Base-by-base conservation (phyloP, 495 filamentous ascomycete genomes). In the Lepraria neglecta region DNA sequence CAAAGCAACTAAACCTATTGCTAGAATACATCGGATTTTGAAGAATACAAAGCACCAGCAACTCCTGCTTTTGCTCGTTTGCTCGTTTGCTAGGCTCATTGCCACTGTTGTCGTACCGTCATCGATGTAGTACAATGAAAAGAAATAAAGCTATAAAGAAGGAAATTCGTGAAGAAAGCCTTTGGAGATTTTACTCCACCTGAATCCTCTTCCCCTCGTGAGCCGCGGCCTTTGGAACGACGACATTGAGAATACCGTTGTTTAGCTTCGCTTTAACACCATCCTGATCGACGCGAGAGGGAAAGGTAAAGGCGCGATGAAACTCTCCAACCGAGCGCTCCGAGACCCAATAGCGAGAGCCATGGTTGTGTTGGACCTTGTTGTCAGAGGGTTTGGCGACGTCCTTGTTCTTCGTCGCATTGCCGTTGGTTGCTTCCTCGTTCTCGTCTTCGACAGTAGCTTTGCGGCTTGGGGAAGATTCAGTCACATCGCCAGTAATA, bases 291-390 rank as follows among this genome's bases (percentile, higher is more conserved):
- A 95, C 80, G 12, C 81, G 79, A 11, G 70, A 70, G 0, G 89
- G 82, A 78, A 96, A 95, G 58, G 69, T 81, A 78, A 96, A 95
- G 31, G 75, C 78, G 59, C 91, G 83, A 44, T 82, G 77, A 79
- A 95, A 96, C 59, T 86, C 78, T 66, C 90, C 91, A 54, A 89
- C 74, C 6, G 76, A 83, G 64, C 91, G 86, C 78, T 96, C 91
- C 28, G 80, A 78, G 40, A 86, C 78, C 89, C 87, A 92, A 76
- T 84, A 94, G 72, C 81, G 84, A 64, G 74, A 72, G 46, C 70
- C 58, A 3, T 75, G 69, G 64, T 73, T 19, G 4, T 45, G 6
- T 15, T 59, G 58, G 30, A 38, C 53, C 15, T 45, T 45, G 10
- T 47, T 24, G 0, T 58, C 28, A 31, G 40, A 45, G 24, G 43